These are phyloP conservation scores for Leptomonas pyrrhocoris DNA, from an alignment of 208 protist species.

Conservation along the genomic window DNA sequence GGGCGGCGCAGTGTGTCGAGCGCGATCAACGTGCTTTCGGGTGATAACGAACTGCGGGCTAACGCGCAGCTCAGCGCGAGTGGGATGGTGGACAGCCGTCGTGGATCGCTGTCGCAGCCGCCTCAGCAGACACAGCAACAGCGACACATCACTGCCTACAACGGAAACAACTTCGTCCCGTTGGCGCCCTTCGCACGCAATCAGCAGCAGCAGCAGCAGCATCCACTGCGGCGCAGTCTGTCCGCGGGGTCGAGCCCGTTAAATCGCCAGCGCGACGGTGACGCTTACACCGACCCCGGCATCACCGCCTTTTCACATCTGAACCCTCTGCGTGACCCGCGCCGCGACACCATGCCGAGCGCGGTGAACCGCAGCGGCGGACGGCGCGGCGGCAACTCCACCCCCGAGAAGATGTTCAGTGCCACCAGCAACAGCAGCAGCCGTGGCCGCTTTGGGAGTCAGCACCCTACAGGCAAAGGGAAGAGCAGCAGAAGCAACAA, in stretches of 20 bases:
- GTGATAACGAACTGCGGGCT: slow-evolving; percentile 38
- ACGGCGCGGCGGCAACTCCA: background rate
- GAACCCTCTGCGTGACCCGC: background rate
- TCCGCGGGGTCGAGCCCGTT: slow-evolving; percentile 6
- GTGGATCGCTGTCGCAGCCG: background rate
- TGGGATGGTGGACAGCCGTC: slow-evolving; percentile 16
- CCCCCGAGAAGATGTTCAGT: slow-evolving; percentile 20
- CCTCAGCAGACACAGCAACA: background rate
- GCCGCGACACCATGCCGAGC: background rate
- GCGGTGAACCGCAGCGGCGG: background rate
- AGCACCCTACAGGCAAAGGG: background rate
- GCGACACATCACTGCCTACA: slow-evolving; percentile 6
- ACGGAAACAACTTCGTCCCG: slow-evolving; percentile 8
- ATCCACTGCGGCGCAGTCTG: slow-evolving; percentile 17
- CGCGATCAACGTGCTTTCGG: slow-evolving; percentile 46
- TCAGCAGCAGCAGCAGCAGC: slow-evolving; percentile 1
- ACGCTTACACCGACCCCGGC: slow-evolving; percentile 16
- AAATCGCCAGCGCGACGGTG: background rate
- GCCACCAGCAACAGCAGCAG: slow-evolving; percentile 5
- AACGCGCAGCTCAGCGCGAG: slow-evolving; percentile 25
- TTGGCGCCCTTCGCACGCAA: background rate
- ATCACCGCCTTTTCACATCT: slow-evolving; percentile 16
- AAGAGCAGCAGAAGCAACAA: background rate
- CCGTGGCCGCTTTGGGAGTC: background rate
- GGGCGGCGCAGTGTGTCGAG: slow-evolving; percentile 31